Evolutionary conservation across 108 stramenopile species (phyloP).

Genomic region (Pseudonitzschia pungens): DNA sequence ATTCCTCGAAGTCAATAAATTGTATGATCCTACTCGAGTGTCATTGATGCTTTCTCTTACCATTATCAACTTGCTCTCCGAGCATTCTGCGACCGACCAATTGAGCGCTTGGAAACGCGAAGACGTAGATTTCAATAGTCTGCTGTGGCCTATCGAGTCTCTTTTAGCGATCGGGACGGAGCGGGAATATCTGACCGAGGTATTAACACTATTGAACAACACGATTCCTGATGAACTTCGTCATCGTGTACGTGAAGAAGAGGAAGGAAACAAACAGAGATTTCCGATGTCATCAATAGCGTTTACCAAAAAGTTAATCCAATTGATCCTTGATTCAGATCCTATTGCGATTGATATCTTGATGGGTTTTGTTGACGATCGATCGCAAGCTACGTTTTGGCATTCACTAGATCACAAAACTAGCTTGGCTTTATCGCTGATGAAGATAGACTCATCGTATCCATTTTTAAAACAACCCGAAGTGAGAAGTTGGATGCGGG

Average conservation of each 20-base stretch:
- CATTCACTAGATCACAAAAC: conserved; percentile 64
- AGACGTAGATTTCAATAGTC: conserved; percentile 21
- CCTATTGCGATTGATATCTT: conserved; percentile 47
- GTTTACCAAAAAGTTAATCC: conserved; percentile 53
- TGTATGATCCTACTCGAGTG: conserved; percentile 66
- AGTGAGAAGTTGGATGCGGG: conserved; percentile 63
- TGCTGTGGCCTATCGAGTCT: conserved; percentile 71
- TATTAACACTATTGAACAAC: conserved; percentile 63
- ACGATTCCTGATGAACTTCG: conserved; percentile 80
- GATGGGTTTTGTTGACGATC: conserved; percentile 60
- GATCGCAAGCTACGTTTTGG: conserved; percentile 56
- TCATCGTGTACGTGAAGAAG: conserved; percentile 33
- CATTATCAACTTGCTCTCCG: conserved; percentile 33
- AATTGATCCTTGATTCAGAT: conserved; percentile 56
- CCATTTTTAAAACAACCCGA: conserved; percentile 67
- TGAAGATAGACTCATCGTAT: conserved; percentile 49
- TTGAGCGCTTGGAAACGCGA: neutral
- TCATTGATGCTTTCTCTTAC: conserved; percentile 67
- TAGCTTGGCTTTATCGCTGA: conserved; percentile 48
- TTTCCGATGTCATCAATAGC: conserved; percentile 32
- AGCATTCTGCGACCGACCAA: conserved; percentile 11
- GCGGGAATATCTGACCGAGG: conserved; percentile 60
- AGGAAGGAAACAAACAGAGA: neutral
- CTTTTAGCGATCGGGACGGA: conserved; percentile 63
- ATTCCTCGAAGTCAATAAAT: conserved; percentile 56